phyloP scores from a whole-genome alignment of 2,329 filamentous ascomycete genomes.

The Fonsecaea pedrosoi region DNA sequence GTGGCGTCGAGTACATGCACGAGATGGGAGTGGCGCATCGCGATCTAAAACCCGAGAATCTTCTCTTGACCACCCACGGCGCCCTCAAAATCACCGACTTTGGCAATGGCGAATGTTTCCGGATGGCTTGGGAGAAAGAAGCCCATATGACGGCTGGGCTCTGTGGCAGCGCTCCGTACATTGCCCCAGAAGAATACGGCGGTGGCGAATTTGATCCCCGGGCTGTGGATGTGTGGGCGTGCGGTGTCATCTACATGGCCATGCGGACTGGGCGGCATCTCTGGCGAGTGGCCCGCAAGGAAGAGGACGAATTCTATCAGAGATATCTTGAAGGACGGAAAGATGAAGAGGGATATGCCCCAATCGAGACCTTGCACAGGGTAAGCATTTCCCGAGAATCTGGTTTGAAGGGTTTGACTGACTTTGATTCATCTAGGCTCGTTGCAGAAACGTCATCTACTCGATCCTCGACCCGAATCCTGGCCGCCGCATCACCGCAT shows the following conservation, averaged over 20 bases:
- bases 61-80: constrained; percentile 89
- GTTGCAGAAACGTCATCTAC: constrained; percentile 98
- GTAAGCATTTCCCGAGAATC: constrained; percentile 64
- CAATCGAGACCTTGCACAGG: constrained; percentile 92
- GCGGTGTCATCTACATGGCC: constrained; percentile 99
- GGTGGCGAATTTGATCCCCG: constrained; percentile 96
- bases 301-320: constrained; percentile 96
- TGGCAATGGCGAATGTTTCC: constrained; percentile 97
- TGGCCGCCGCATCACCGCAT: constrained; percentile 87
- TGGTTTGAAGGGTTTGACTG: constrained; percentile 30
- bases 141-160: constrained; percentile 97
- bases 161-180: constrained; percentile 95
- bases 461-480: constrained; percentile 97
- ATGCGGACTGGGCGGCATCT: constrained; percentile 96
- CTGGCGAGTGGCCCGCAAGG: constrained; percentile 95
- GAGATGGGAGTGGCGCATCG: constrained; percentile 99
- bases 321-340: constrained; percentile 91
- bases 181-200: constrained; percentile 93
- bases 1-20: constrained; percentile 97
- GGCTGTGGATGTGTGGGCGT: constrained; percentile 98
- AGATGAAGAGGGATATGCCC: constrained; percentile 93
- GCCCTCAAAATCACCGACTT: constrained; percentile 98
- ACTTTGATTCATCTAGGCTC: constrained; percentile 66
- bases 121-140: constrained; percentile 99
- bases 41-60: constrained; percentile 94